Evolutionary conservation across 768 basidiomycete genomes (phyloP).

Genomic region (Russula lepida): DNA sequence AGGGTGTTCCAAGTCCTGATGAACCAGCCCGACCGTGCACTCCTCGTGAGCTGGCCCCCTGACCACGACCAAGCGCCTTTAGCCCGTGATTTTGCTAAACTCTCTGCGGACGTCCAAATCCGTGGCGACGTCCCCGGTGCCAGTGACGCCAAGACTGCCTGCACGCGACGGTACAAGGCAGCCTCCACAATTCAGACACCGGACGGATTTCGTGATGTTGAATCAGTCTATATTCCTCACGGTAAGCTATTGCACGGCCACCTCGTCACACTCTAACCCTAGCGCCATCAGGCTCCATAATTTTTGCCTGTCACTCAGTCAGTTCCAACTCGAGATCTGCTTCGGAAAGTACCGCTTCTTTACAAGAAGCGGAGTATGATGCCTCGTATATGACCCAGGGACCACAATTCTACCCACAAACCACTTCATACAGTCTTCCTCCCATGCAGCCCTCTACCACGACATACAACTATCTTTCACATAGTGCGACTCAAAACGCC

Average conservation of each 20-base stretch:
- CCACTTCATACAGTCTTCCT: slow-evolving; percentile 25
- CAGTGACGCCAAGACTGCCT: slow-evolving; percentile 76
- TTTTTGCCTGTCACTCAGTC: slow-evolving; percentile 68
- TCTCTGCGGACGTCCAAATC: slow-evolving; percentile 63
- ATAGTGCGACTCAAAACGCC: slow-evolving; percentile 1
- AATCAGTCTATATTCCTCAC: slow-evolving; percentile 87
- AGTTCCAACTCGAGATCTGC: slow-evolving; percentile 30
- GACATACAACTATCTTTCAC: slow-evolving; percentile 20
- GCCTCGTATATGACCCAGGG: slow-evolving; percentile 24
- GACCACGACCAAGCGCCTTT: slow-evolving; percentile 37
- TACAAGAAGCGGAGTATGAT: slow-evolving; percentile 23
- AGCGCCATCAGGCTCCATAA: slow-evolving; percentile 45
- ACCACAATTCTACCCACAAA: slow-evolving; percentile 26
- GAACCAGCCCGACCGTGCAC: slow-evolving; percentile 47
- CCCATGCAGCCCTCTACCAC: slow-evolving; percentile 21
- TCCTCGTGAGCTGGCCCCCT: slow-evolving; percentile 73
- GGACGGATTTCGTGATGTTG: slow-evolving; percentile 55
- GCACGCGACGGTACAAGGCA: slow-evolving; percentile 76
- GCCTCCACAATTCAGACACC: slow-evolving; percentile 47
- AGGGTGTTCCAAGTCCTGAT: slow-evolving; percentile 75
- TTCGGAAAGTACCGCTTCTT: slow-evolving; percentile 19
- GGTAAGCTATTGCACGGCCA: slow-evolving; percentile 39
- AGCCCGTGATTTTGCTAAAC: slow-evolving; percentile 39
- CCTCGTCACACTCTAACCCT: slow-evolving; percentile 16
- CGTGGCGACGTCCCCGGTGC: slow-evolving; percentile 40